Evolutionary conservation across 176 grass and related monocot species (phyloP).

Genomic region (Oryza meridionalis): DNA sequence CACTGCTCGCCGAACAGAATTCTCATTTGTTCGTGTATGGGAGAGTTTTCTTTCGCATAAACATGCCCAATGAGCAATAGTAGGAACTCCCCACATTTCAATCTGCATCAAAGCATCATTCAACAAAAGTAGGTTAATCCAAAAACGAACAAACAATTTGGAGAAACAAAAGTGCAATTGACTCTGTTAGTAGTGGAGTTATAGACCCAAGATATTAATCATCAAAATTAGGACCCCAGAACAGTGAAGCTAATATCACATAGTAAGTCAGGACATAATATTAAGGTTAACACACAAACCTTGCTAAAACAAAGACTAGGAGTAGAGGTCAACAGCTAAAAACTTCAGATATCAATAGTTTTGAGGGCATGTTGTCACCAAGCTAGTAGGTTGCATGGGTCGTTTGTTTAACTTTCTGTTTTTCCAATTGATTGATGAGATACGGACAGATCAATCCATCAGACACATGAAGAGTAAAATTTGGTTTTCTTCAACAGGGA

Average conservation of each 20-base stretch:
- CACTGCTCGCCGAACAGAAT: conserved; percentile 78
- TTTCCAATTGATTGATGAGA: neutral
- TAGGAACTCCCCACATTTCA: conserved; percentile 94
- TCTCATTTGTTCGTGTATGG: conserved; percentile 80
- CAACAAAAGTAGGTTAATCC: conserved; percentile 18
- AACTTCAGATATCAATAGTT: neutral
- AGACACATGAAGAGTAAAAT: neutral
- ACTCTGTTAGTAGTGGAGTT: conserved; percentile 11
- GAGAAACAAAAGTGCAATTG: conserved; percentile 9
- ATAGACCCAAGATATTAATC: neutral
- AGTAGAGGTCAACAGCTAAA: neutral
- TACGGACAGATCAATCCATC: conserved; percentile 5
- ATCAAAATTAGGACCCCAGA: conserved; percentile 12
- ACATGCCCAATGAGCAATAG: conserved; percentile 85
- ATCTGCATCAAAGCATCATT: conserved; percentile 47
- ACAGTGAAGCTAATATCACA: neutral
- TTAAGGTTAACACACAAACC: neutral
- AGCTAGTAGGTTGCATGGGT: neutral
- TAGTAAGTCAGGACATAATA: neutral
- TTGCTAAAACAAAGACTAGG: neutral
- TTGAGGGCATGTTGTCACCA: neutral
- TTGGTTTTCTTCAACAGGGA: neutral
- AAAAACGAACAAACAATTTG: neutral
- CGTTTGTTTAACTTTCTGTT: neutral
- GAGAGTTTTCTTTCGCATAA: conserved; percentile 80